Evolutionary conservation across 148 eudicot genomes (phyloP).

Genomic region (Vaccinium corymbosum): DNA sequence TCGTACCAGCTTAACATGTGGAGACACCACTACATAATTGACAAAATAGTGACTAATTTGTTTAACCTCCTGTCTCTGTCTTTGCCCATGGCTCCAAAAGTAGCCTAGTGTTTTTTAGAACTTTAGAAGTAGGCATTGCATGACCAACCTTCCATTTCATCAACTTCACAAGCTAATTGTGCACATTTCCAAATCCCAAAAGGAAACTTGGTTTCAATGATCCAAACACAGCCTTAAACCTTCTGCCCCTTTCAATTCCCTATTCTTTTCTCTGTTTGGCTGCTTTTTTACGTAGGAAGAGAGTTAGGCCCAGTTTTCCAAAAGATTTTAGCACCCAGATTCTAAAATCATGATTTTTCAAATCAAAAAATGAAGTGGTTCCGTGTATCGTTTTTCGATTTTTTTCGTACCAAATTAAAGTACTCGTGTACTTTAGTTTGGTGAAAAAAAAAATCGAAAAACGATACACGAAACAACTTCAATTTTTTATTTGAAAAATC

Average conservation of each 20-base stretch:
- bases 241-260: not conserved
- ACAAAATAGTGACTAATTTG: too few species aligned
- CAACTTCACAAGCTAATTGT: not conserved
- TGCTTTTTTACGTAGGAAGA: not conserved
- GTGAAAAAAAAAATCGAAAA: too few species aligned
- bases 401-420: too few species aligned
- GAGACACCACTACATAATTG: not conserved
- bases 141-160: slow-evolving; percentile 1
- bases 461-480: too few species aligned
- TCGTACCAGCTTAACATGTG: not conserved
- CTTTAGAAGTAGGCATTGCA: not conserved
- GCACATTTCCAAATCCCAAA: not conserved
- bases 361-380: too few species aligned
- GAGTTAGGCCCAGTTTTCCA: too few species aligned
- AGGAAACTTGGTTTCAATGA: not conserved
- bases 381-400: too few species aligned
- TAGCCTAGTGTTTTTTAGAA: not conserved
- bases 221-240: not conserved
- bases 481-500: too few species aligned
- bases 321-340: too few species aligned
- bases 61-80: too few species aligned
- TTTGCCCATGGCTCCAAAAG: not conserved
- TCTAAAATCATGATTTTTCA: too few species aligned
- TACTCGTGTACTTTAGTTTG: too few species aligned
- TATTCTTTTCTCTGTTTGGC: not conserved